A percentile compares a stretch with the other conserved stretches of the same genome.
Evolutionary conservation across 1,284 basidiomycete genomes (phyloP).

Genomic region (Microbotryomycetes sp.): DNA sequence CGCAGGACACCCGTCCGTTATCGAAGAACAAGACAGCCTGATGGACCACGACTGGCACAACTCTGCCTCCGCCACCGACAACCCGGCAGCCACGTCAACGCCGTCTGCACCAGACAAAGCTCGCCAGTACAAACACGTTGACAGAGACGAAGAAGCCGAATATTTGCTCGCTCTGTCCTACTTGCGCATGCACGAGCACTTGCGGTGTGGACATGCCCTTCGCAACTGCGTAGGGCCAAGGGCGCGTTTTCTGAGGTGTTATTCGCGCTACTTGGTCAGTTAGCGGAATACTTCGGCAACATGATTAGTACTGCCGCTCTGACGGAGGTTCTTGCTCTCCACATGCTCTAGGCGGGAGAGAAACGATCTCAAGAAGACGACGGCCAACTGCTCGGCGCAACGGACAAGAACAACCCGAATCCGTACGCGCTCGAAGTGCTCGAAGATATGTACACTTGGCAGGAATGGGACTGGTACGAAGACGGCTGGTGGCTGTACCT

Average conservation of each 20-base stretch:
- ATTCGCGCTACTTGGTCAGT: conserved; percentile 76
- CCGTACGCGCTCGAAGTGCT: conserved; percentile 52
- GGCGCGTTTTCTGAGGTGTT: conserved; percentile 68
- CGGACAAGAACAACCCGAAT: conserved; percentile 16
- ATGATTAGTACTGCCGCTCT: neutral
- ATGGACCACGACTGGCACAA: neutral
- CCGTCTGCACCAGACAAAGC: neutral
- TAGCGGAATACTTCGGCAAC: neutral
- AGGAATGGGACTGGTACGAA: conserved; percentile 37
- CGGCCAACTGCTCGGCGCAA: conserved; percentile 28
- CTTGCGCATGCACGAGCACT: conserved; percentile 71
- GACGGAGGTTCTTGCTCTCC: neutral
- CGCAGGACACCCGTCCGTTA: neutral
- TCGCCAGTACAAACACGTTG: conserved; percentile 6
- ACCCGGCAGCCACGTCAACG: neutral
- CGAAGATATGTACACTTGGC: conserved; percentile 48
- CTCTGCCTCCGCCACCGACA: too few species aligned
- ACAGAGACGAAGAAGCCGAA: conserved; percentile 44
- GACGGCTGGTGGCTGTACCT: conserved; percentile 84
- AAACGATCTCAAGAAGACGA: conserved; percentile 32
- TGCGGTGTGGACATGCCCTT: conserved; percentile 62
- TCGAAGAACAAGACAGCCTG: neutral
- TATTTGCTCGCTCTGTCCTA: conserved; percentile 66
- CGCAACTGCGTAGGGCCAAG: conserved; percentile 58
- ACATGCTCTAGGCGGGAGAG: conserved; percentile 31